phyloP scores from a whole-genome alignment of 805 yeast species.

The Teunomyces kruisii region DNA sequence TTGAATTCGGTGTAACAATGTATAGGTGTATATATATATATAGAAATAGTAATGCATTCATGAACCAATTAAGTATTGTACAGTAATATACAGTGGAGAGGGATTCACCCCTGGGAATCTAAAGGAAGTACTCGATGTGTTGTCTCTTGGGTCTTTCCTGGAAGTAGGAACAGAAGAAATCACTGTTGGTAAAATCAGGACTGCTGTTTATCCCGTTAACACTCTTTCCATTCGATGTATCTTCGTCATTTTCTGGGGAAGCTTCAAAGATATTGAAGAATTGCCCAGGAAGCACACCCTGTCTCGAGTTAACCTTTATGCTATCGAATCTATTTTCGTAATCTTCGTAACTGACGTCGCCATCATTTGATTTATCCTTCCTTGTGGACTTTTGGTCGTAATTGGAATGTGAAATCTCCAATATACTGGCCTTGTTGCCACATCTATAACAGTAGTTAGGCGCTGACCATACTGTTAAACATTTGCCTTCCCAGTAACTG shows the following conservation, averaged over 20 bases:
- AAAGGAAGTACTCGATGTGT: conserved; percentile 55
- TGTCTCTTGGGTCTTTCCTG: conserved; percentile 28
- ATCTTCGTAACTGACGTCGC: background rate
- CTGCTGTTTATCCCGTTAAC: conserved; percentile 33
- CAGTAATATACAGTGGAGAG: background rate
- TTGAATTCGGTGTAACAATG: conserved; percentile 17
- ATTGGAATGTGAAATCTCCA: conserved; percentile 66
- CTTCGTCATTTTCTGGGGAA: conserved; percentile 86
- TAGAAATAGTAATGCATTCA: background rate
- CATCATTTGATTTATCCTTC: conserved; percentile 2
- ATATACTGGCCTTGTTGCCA: conserved; percentile 96
- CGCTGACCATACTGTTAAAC: conserved; percentile 97
- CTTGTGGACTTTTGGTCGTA: conserved; percentile 27
- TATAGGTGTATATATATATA: background rate
- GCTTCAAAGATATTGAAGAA: conserved; percentile 95
- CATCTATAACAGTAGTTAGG: conserved; percentile 97
- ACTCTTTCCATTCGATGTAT: conserved; percentile 41
- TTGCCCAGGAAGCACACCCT: conserved; percentile 48
- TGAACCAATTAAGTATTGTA: background rate
- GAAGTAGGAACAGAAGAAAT: conserved; percentile 27
- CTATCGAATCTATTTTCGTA: conserved; percentile 4
- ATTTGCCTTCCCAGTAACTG: conserved; percentile 83
- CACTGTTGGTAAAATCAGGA: conserved; percentile 12
- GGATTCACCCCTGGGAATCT: conserved; percentile 2
- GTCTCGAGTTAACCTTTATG: conserved; percentile 9